A percentile compares a stretch with the other conserved stretches of the same genome.
These are phyloP conservation scores for Verticillium zaregamsianum DNA, from an alignment of 2,329 filamentous ascomycete species.

Conservation along the genomic window DNA sequence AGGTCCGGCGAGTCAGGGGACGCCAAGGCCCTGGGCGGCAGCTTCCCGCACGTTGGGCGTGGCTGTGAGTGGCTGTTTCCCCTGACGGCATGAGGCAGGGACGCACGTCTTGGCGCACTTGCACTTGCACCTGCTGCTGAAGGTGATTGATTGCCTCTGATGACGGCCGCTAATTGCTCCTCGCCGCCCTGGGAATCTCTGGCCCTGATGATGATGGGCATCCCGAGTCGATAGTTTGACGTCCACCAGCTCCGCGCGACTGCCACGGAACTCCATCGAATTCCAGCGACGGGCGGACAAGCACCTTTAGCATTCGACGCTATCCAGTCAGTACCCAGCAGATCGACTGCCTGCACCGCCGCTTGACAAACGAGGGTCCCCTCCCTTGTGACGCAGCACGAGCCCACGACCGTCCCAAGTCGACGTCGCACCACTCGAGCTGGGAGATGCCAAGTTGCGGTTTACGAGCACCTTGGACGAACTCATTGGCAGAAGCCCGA, in stretches of 20 bases:
- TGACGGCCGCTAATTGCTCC: not conserved
- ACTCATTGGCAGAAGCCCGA: not conserved
- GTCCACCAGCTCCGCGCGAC: not conserved
- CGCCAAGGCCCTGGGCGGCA: not conserved
- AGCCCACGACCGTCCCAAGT: not conserved
- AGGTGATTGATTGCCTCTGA: not conserved
- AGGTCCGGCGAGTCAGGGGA: not conserved
- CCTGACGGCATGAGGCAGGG: not conserved
- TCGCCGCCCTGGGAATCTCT: not conserved
- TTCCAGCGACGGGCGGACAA: not conserved
- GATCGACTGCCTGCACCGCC: not conserved
- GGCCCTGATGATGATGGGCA: not conserved
- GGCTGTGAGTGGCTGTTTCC: not conserved
- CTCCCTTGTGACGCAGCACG: not conserved
- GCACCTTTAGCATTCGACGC: not conserved
- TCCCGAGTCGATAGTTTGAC: not conserved
- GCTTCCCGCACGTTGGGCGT: not conserved
- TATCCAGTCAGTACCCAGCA: too few relatives aligned
- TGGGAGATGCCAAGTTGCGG: not conserved
- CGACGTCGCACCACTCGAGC: not conserved
- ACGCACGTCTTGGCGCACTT: not conserved
- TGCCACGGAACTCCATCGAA: not conserved
- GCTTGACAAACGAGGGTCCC: not conserved
- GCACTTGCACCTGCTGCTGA: not conserved
- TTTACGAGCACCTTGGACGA: not conserved